These are phyloP conservation scores for Acanthamoeba castellanii DNA, from an alignment of 208 protist species.

Conservation along the genomic window DNA sequence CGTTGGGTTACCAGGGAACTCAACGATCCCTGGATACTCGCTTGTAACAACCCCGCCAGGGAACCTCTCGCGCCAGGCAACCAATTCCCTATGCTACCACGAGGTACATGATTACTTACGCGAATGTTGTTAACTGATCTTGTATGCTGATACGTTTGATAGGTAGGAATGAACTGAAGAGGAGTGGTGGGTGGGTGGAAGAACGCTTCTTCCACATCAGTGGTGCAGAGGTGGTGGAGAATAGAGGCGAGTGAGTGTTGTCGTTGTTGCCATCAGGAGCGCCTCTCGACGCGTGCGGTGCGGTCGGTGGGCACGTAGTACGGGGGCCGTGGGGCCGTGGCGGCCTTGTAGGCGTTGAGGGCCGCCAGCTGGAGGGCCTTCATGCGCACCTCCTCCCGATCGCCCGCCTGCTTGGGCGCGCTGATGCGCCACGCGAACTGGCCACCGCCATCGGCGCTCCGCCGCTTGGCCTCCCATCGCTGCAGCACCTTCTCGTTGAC, in stretches of 20 bases:
- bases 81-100: too few relatives aligned
- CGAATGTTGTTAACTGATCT: too few relatives aligned
- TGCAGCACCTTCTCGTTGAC: background rate
- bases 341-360: background rate
- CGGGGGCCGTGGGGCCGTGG: background rate
- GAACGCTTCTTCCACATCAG: conserved; percentile 14
- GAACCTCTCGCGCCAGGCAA: too few relatives aligned
- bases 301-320: background rate
- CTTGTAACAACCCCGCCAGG: too few relatives aligned
- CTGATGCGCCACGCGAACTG: background rate
- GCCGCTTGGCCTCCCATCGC: background rate
- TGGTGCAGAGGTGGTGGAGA: background rate
- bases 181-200: background rate
- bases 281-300: background rate
- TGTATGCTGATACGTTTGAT: too few relatives aligned
- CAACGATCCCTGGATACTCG: too few relatives aligned
- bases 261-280: background rate
- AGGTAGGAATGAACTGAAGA: too few relatives aligned
- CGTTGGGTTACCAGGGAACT: too few relatives aligned
- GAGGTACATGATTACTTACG: too few relatives aligned
- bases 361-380: background rate
- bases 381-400: background rate
- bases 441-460: background rate
- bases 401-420: background rate
- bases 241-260: background rate